Evolutionary conservation across 2,329 filamentous ascomycete species (phyloP), one percentile per base, ranked within the genome.

Genomic region (Penicillium hordei): DNA sequence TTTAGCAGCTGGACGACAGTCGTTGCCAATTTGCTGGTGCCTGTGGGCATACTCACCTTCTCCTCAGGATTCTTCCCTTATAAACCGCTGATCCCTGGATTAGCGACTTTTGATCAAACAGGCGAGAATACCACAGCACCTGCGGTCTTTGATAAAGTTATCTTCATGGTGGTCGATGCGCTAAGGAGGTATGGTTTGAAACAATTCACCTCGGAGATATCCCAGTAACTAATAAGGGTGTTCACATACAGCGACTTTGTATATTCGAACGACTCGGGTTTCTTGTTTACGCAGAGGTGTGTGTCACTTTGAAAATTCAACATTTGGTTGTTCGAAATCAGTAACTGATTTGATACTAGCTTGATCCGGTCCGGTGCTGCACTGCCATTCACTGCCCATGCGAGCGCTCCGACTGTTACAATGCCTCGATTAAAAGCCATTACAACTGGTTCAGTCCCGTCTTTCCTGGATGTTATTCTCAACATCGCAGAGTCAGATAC

Each of bases 161-260:
- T 99, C 53, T 97, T 99, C 74, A 97, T 99, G 93, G 92, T 99
- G 7, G 89, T 99, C 29, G 94, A 99, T 83, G 93, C 94, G 25
- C 76, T 99, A 73, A 84, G 93, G 75, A 96, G 90, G 90, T 92
- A 82, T 59, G 71, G 4, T 17, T 12, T 13, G 27, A 17, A 27
- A n/a, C 19, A 27, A 25, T 10, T 10, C 36, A 51, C 50, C 34
- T 40, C 27, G 51, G 13, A 44, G 33, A 34, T 42, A 48, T n/a
- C 39, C 34, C 40, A 27, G 45, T 19, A 23, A 33, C 49, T 57
- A 34, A 57, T 23, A 17, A 29, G 29, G 15, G 10, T 23, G 17
- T 23, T 31, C 31, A 48, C 31, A n/a, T 31, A 33, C 36, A 96
- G 93, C 78, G 93, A 97, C 70, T 97, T 97, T 78, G 94, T 99